phyloP scores from a whole-genome alignment of 352 stramenopile genomes.

The Phytopythium chamaehyphon region DNA sequence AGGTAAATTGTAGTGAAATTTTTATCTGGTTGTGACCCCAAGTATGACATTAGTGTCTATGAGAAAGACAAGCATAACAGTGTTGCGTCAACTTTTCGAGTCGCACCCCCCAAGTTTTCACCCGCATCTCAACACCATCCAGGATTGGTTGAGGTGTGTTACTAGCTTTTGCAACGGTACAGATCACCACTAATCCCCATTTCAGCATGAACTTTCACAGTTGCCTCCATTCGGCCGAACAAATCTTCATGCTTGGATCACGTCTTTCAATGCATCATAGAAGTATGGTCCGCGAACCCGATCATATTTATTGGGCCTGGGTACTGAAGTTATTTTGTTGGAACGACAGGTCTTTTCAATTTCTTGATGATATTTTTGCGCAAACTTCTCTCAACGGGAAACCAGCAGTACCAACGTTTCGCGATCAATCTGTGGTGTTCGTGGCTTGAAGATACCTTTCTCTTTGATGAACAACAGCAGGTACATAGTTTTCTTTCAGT shows the following conservation, averaged over 20 bases:
- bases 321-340: slow-evolving; percentile 1
- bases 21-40: too few relatives aligned
- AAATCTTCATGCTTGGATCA: slow-evolving; percentile 45
- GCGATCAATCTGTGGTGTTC: slow-evolving; percentile 70
- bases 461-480: slow-evolving; percentile 60
- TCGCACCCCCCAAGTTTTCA: slow-evolving; percentile 29
- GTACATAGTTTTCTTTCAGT: slow-evolving; percentile 24
- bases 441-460: slow-evolving; percentile 40
- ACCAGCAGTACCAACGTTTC: slow-evolving; percentile 42
- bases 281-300: slow-evolving; percentile 17
- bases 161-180: neutral
- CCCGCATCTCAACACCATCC: slow-evolving; percentile 45
- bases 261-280: slow-evolving; percentile 35
- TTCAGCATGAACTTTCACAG: slow-evolving; percentile 45
- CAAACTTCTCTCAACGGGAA: slow-evolving; percentile 61
- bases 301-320: neutral
- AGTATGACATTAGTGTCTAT: too few relatives aligned
- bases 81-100: slow-evolving; percentile 48
- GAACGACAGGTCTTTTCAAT: slow-evolving; percentile 56
- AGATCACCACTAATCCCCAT: neutral
- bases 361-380: slow-evolving; percentile 81
- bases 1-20: slow-evolving; percentile 13
- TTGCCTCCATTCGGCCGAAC: slow-evolving; percentile 29
- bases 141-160: slow-evolving; percentile 64
- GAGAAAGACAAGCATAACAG: too few relatives aligned